These are phyloP conservation scores for Lentinus polychrous DNA, from an alignment of 1,284 basidiomycete species.

Conservation along the genomic window DNA sequence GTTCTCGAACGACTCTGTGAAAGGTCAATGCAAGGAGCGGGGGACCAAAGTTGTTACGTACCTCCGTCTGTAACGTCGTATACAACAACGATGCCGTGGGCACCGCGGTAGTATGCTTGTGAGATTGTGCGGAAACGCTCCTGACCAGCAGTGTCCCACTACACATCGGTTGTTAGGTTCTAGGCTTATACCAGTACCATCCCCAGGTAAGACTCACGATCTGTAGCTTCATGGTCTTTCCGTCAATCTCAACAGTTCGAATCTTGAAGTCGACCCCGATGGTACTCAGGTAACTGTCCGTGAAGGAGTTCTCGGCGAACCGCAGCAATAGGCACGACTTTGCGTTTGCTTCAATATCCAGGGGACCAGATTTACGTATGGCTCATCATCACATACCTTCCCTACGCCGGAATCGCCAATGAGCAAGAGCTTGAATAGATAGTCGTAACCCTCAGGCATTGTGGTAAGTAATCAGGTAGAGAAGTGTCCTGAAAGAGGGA, in stretches of 20 bases:
- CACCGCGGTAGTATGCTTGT: conserved; percentile 94
- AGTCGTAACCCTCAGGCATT: conserved; percentile 94
- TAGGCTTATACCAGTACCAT: background rate
- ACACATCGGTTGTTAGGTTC: conserved; percentile 8
- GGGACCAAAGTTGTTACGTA: conserved; percentile 25
- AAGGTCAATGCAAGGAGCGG: conserved; percentile 9
- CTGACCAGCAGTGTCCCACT: conserved; percentile 98
- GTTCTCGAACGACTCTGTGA: conserved; percentile 91
- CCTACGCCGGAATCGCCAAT: conserved; percentile 95
- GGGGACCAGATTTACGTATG: background rate
- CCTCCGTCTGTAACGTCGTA: conserved; percentile 99
- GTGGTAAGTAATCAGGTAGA: conserved; percentile 15
- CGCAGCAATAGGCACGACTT: conserved; percentile 97
- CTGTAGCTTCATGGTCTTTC: conserved; percentile 99
- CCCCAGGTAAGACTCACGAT: conserved; percentile 67
- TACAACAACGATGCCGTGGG: conserved; percentile 96
- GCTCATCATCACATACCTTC: conserved; percentile 49
- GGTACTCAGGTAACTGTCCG: conserved; percentile 97
- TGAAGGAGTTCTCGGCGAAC: conserved; percentile 99
- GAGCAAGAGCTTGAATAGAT: conserved; percentile 92
- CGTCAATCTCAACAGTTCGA: conserved; percentile 98
- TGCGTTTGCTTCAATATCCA: background rate
- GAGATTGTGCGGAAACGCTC: conserved; percentile 98
- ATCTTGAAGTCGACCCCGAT: conserved; percentile 99
- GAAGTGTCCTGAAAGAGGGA: conserved; percentile 5